These are phyloP conservation scores for Penicillium oxalicum DNA, from an alignment of 2,329 filamentous ascomycete species.

Conservation along the genomic window DNA sequence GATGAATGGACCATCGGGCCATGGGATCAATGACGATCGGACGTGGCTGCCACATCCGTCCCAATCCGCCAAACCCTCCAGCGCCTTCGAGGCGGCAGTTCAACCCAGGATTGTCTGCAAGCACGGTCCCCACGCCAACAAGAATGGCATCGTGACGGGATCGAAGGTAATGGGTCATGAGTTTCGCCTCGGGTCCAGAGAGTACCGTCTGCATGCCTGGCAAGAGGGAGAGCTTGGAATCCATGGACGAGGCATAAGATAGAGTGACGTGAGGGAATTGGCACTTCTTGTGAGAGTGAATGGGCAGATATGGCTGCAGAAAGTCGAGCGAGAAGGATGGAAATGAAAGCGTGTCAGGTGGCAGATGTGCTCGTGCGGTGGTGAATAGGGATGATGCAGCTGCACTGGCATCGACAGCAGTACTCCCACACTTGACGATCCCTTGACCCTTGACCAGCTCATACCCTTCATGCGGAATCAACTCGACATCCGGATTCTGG, in stretches of 20 bases:
- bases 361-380: constrained; percentile 18
- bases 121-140: constrained; percentile 75
- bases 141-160: constrained; percentile 77
- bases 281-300: constrained; percentile 22
- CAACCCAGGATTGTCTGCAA: constrained; percentile 77
- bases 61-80: constrained; percentile 50
- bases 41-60: constrained; percentile 60
- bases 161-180: constrained; percentile 89
- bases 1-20: constrained; percentile 62
- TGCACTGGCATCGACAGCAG: constrained; percentile 10
- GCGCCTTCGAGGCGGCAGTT: constrained; percentile 69
- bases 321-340: constrained; percentile 42
- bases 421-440: constrained; percentile 30
- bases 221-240: constrained; percentile 68
- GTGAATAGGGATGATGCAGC: constrained; percentile 7
- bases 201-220: constrained; percentile 76
- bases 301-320: constrained; percentile 49
- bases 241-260: constrained; percentile 86
- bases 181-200: constrained; percentile 76
- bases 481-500: constrained; percentile 38
- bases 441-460: constrained; percentile 41
- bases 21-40: constrained; percentile 77
- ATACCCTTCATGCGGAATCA: constrained; percentile 43
- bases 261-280: constrained; percentile 61
- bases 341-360: constrained; percentile 41